Base-by-base conservation (phyloP, 2,329 filamentous ascomycete genomes). In the Fusarium bactridioides region DNA sequence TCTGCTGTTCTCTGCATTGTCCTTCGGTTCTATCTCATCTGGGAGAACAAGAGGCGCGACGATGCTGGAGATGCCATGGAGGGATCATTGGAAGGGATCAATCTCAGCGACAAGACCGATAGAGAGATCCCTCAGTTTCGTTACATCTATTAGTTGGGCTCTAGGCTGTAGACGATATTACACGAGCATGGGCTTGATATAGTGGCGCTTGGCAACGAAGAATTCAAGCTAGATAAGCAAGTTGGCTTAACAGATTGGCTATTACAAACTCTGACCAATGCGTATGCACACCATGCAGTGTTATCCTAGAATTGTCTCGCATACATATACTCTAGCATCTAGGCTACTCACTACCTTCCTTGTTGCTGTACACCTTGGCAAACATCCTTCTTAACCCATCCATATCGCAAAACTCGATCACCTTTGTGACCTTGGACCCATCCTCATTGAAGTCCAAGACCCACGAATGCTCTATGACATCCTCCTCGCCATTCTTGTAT, bases 361-460 rank as follows among this genome's bases (percentile, higher is more conserved):
- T 33, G 3, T 19, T 7, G 3, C 38, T 51, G 3, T 60, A 60
- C 3, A 53, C 51, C 7, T 58, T 69, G 3, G 16, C 54, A 15
- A 71, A 33, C 29, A 71, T 43, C 8, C 40, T 44, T 7, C 69
- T 51, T 1, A 71, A 12, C 10, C 57, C 51, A n/a, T 68, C 67
- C 25, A 54, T 47, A 18, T 73, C 70, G 3, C 70, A 73, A 37
- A 73, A 71, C 35, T 74, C 70, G 8, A 73, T 33, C 10, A 74
- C 47, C 4, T 59, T 68, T 3, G 33, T 61, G 0, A 74, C 44
- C 29, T 73, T 73, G 0, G 70, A 56, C 1, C 70, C 70, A 44
- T 74, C 63, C 7, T 64, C 59, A 2, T 58, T 62, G 0, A 73
- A 64, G 5, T 59, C 55, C 11, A 73, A 38, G 2, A 68, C 11